Base-by-base conservation (phyloP, 2,329 filamentous ascomycete genomes). In the Fusarium illudens region DNA sequence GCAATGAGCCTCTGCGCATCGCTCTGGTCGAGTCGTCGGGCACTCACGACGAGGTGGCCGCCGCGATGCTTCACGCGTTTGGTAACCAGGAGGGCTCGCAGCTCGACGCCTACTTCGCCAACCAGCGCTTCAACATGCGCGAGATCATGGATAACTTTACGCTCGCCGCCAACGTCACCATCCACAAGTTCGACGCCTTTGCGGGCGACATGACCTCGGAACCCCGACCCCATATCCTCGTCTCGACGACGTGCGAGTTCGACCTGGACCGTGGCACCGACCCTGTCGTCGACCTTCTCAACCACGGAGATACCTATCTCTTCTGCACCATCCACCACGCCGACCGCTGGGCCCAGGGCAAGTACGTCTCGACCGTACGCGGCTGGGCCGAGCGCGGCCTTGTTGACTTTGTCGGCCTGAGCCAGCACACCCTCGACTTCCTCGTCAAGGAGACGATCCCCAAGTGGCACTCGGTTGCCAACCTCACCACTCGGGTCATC, bases 311-410 rank as follows among this genome's bases (percentile, higher is more conserved):
- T 27, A 72, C 73, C 19, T 64, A 71, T 32, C 64, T 75, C 20
- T 74, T 75, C 71, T 75, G 73, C 57, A 64, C 73, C 25, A 58
- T 73, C 27, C 73, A 75, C 67, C 73, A 75, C 55, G 73, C 73
- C 54, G 73, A 75, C 56, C 60, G 59, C 27, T 75, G 73, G 73
- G 62, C 29, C 34, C 30, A 64, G 33, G 71, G 73, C 55, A 61
- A 59, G 29, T 65, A 68, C 32, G 69, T 73, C 44, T 55, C 72
- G 37, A 48, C 70, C 12, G 62, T 65, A 7, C 70, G 67, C 42
- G 56, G 67, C 20, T 75, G 65, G 49, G 60, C 49, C 9, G 66
- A 66, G 48, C 58, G 67, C 25, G 65, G 60, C 46, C 56, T 64
- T n/a, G 65, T 74, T 34, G 70, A 72, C 57, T 73, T 75, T 42